Base-by-base conservation (phyloP, 352 stramenopile genomes). In the Blastocystis sp. region DNA sequence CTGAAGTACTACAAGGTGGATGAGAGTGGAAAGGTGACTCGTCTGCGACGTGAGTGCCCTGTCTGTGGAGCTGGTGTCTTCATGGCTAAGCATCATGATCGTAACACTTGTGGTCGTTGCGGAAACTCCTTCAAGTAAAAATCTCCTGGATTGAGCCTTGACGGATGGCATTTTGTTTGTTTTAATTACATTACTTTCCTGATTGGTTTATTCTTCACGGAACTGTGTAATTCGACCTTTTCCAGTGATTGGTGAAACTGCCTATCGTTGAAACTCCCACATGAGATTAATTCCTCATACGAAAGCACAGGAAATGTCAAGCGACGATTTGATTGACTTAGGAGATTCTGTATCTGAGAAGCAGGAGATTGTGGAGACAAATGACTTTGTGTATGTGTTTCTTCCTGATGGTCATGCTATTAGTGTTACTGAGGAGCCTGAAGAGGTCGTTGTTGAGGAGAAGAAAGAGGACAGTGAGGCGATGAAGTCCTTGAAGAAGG, bases 21-120 rank as follows among this genome's bases (percentile, higher is more conserved):
- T n/a, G n/a, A n/a, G n/a, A n/a, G n/a, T n/a, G n/a, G n/a, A n/a
- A n/a, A n/a, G n/a, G n/a, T n/a, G n/a, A n/a, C n/a, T n/a, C n/a
- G n/a, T n/a, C n/a, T n/a, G n/a, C n/a, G n/a, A n/a, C n/a, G n/a
- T n/a, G n/a, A n/a, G n/a, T n/a, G n/a, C n/a, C n/a, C n/a, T n/a
- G n/a, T n/a, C n/a, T n/a, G n/a, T n/a, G n/a, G n/a, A n/a, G n/a
- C n/a, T n/a, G n/a, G 97, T 89, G 95, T 97, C 86, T 98, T 98
- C 94, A 98, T 99, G 95, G 96, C 96, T 88, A 96, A 96, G 74
- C 96, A 99, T 93, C 94, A 97, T 83, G 95, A 99, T 93, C 95
- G 96, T 88, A 97, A 98, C 92, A 98, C 98, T 93, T 99, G 96
- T 91, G 96, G 96, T 91, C 98, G 98, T 92, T 98, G 94, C 92